Percentiles rank a stretch among this genome's conserved stretches.
Evolutionary conservation across 768 basidiomycete species (phyloP).

Genomic region (Mrakia frigida): DNA sequence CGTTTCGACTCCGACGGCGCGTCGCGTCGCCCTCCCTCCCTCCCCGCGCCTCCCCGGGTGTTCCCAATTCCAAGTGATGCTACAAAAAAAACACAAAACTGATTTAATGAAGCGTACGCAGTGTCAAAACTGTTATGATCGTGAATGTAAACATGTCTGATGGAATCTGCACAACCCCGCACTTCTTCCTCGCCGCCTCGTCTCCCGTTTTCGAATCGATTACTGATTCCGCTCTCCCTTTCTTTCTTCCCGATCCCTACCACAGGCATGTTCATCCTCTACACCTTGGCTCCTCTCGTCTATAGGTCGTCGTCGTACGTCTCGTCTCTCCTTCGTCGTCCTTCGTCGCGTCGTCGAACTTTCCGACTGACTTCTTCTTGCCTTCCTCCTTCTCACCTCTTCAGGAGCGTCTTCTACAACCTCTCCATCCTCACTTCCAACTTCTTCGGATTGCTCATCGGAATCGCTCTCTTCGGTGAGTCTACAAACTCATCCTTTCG

Average conservation of each 20-base stretch:
- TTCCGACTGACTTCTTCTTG: neutral
- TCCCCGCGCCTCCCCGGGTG: neutral
- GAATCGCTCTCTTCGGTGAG: constrained; percentile 47
- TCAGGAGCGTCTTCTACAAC: constrained; percentile 52
- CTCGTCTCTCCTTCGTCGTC: neutral
- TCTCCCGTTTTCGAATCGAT: neutral
- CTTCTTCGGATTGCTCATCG: constrained; percentile 80
- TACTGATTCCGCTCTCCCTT: neutral
- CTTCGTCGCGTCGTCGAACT: neutral
- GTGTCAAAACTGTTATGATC: neutral
- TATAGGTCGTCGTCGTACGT: constrained; percentile 81
- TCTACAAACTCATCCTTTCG: constrained; percentile 33
- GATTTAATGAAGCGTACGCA: constrained; percentile 3
- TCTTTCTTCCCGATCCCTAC: constrained; percentile 50
- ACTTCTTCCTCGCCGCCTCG: neutral
- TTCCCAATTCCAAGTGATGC: neutral
- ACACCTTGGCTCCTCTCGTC: constrained; percentile 76
- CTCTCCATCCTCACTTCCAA: constrained; percentile 79
- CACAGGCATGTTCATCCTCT: constrained; percentile 64
- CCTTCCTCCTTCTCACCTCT: neutral
- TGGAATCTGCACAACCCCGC: neutral
- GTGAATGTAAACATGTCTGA: neutral
- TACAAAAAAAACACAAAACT: neutral
- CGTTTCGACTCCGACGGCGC: too few relatives aligned
- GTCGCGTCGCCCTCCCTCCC: neutral